Evolutionary conservation across 2,329 filamentous ascomycete genomes (phyloP).

Genomic region (Botrytis elliptica): DNA sequence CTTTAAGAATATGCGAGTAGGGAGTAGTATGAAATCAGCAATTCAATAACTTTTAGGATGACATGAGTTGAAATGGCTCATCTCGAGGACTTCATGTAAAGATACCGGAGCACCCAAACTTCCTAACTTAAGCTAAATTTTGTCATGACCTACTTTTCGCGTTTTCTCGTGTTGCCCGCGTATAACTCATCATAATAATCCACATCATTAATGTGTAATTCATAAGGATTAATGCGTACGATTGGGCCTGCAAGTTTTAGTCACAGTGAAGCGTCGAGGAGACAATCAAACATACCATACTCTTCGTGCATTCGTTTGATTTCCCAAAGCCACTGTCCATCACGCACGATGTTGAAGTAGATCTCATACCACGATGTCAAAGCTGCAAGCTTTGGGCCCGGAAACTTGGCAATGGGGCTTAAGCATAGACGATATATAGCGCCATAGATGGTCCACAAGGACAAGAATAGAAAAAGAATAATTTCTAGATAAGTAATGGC

Average conservation of each 20-base stretch:
- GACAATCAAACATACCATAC: constrained; percentile 42
- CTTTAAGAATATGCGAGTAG: too few species aligned
- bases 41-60: neutral
- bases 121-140: neutral
- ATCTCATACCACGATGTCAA: constrained; percentile 36
- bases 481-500: neutral
- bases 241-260: neutral
- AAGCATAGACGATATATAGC: constrained; percentile 38
- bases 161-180: constrained; percentile 27
- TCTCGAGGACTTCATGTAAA: neutral
- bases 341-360: constrained; percentile 46
- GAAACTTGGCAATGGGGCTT: constrained; percentile 39
- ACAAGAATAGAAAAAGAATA: neutral
- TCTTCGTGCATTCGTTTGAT: constrained; percentile 45
- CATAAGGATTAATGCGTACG: constrained; percentile 33
- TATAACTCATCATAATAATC: constrained; percentile 45
- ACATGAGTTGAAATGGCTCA: neutral
- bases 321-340: constrained; percentile 45
- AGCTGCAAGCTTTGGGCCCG: constrained; percentile 39
- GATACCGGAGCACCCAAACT: too few species aligned
- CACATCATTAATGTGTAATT: constrained; percentile 42
- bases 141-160: constrained; percentile 25
- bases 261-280: neutral
- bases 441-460: constrained; percentile 16
- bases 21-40: neutral